Conservation (phyloP, 257 asterid species). For the Forsythia suspensa region DNA sequence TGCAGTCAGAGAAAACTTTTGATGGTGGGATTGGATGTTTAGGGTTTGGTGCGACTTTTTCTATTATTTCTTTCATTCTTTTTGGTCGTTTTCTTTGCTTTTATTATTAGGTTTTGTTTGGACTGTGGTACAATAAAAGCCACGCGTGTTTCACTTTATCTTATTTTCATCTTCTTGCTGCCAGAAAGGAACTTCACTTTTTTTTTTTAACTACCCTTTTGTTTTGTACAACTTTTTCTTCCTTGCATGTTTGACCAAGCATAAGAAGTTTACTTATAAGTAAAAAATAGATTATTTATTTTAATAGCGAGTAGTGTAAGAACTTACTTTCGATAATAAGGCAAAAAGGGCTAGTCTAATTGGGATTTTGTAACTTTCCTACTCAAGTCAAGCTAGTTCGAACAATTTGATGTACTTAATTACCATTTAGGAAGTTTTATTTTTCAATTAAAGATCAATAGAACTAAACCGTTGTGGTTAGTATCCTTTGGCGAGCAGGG, state of each 20-base stretch:
- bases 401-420: too few relatives aligned
- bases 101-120: slow-evolving; percentile 21
- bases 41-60: slow-evolving; percentile 46
- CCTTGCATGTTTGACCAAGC: neutral
- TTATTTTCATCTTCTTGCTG: slow-evolving; percentile 9
- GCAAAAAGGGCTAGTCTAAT: neutral
- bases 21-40: slow-evolving; percentile 33
- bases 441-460: too few relatives aligned
- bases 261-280: neutral
- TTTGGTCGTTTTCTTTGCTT: slow-evolving; percentile 22
- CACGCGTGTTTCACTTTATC: slow-evolving; percentile 50
- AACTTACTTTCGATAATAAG: neutral
- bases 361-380: neutral
- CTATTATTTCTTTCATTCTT: slow-evolving; percentile 11
- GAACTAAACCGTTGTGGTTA: too few relatives aligned
- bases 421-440: too few relatives aligned
- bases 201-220: neutral
- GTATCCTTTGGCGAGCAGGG: too few relatives aligned
- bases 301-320: neutral
- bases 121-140: slow-evolving; percentile 22
- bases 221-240: neutral
- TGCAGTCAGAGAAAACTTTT: slow-evolving; percentile 5
- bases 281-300: too few relatives aligned
- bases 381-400: neutral
- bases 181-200: slow-evolving; percentile 24